Evolutionary conservation across 352 stramenopile genomes (phyloP), one percentile per base, ranked within the genome.

Genomic region (Globisporangium cederbergense): DNA sequence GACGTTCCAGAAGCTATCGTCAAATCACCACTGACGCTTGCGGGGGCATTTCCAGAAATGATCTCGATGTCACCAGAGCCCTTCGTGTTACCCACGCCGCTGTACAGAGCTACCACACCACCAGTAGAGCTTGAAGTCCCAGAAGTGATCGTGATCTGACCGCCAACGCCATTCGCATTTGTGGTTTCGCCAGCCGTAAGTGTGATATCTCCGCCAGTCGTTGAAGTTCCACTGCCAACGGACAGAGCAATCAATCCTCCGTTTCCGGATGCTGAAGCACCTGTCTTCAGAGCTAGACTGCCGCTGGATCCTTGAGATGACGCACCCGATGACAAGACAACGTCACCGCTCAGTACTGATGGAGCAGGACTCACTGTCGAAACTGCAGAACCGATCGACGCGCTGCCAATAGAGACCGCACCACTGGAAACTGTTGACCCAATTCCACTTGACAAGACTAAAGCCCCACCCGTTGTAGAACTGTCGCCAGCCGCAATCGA

Each of bases 21-120:
- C 13, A 80, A 34, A 57, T 83, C 80, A n/a, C 79, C 79, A 69
- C 79, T 87, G 16, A 87, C 76, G 62, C 78, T 77, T 53, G 57
- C 70, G 8, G 60, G 60, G 32, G 64, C 68, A 55, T 68, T 58
- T 54, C 76, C 72, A 18, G 72, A 74, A 45, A 69, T 70, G 45
- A 88, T 63, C 25, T 76, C 64, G 58, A 88, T 57, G 63, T 73
- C 74, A 56, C 78, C 78, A 9, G 76, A 84, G 34, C 68, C 78
- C 47, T 80, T 85, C 18, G 68, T 45, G 14, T 34, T 58, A 54
- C 74, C 77, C n/a, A 65, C 68, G 22, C 72, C 78, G 36, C 69
- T 79, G 9, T 70, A 34, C 5, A 88, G 58, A 9, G 66, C 73
- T 28, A 88, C 45, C 4, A 70, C 55, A 34, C 78, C 78, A 40